Conservation (phyloP, 2,329 filamentous ascomycete species). For the Fusarium incarnatum region DNA sequence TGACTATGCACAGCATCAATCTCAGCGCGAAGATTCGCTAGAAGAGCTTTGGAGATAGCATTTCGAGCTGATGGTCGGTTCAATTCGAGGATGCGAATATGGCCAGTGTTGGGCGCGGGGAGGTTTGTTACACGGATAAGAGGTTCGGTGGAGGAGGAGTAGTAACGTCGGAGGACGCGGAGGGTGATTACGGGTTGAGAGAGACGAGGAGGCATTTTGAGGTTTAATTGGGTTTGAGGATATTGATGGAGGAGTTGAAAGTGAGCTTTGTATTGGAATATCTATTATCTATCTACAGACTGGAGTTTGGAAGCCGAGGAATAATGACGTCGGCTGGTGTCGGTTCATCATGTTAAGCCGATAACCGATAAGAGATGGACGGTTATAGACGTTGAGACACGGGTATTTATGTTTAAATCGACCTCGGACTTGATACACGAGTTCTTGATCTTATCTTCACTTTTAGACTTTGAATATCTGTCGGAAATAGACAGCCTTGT, state of each 20-base stretch:
- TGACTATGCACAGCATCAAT: constrained; percentile 77
- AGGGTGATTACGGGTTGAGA: constrained; percentile 30
- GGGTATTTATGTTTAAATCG: constrained; percentile 17
- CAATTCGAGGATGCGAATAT: constrained; percentile 88
- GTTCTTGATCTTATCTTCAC: background rate
- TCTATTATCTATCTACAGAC: background rate
- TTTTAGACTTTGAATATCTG: background rate
- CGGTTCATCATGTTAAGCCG: constrained; percentile 39
- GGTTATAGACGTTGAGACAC: background rate
- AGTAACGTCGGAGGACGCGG: constrained; percentile 48
- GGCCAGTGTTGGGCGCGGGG: constrained; percentile 81
- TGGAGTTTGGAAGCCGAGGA: constrained; percentile 16
- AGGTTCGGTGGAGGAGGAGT: constrained; percentile 61
- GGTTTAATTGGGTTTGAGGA: background rate
- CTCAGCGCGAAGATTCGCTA: constrained; percentile 77
- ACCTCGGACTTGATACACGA: background rate
- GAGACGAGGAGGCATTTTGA: constrained; percentile 52
- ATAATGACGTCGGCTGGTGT: constrained; percentile 41
- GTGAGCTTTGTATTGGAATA: background rate
- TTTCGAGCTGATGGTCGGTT: constrained; percentile 89
- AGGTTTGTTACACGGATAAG: constrained; percentile 79
- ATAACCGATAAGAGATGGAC: constrained; percentile 37
- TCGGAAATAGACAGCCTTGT: background rate
- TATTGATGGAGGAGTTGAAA: background rate
- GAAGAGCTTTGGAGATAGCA: constrained; percentile 84